Evolutionary conservation across 2,329 filamentous ascomycete species (phyloP), one percentile per base, ranked within the genome.

Genomic region (Penicillium verrucosum): DNA sequence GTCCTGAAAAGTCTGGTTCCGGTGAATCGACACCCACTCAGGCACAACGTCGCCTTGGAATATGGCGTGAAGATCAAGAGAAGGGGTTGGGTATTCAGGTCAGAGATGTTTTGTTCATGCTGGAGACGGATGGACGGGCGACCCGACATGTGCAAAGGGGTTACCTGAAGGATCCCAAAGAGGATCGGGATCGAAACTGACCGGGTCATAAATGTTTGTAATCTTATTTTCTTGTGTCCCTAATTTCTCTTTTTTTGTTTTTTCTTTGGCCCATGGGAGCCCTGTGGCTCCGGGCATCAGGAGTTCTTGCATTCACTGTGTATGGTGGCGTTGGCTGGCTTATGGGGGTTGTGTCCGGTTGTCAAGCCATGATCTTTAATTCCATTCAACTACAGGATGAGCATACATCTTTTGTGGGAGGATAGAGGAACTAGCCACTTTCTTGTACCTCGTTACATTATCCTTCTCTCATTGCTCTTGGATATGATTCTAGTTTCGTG

Each of bases 21-120:
- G 68, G 62, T 50, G 70, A 73, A 56, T 60, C 67, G 12, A 74
- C 65, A 65, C 70, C 64, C 65, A 76, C 58, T 70, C 77, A 41
- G 34, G 82, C 83, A 25, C 85, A 85, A 37, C 63, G 62, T 51
- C 84, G 85, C 51, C 77, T 90, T 37, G 90, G 90, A n/a, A 81
- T 82, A 16, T 90, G 87, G 82, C 83, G 90, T 57, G 92, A 97
- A 73, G 88, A 91, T 66, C 85, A 85, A 51, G 85, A 88, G 23
- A 89, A 88, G 69, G 91, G 90, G 32, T 83, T 82, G 63, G 87
- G 87, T 27, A 90, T 97, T 46, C 92, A 97, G 76, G 78, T 96
- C 51, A 83, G 93, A 53, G 93, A 97, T 73, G 86, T 92, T 78
- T 79, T 96, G 16, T 80, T 85, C 21, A 89, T 89, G 58, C 80